A percentile compares a stretch with the other conserved stretches of the same genome.
Conservation (phyloP, 164 flowering plant genomes). For the Houttuynia cordata region DNA sequence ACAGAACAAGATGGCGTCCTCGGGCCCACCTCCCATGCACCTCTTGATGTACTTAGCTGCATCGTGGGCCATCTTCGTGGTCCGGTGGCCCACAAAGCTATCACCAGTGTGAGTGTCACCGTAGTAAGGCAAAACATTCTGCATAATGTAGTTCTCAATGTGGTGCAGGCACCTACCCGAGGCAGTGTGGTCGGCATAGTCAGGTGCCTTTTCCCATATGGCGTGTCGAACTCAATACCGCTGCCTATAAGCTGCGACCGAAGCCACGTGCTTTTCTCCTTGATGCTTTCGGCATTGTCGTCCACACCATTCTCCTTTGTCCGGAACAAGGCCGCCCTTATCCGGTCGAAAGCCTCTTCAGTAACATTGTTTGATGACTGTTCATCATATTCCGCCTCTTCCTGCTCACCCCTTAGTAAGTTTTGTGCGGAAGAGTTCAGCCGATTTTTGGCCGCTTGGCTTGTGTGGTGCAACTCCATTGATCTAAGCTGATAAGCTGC, state of each 20-base stretch:
- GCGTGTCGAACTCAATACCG: constrained; percentile 4
- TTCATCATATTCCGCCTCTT: no score
- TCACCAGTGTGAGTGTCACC: constrained; percentile 20
- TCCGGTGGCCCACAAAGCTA: constrained; percentile 16
- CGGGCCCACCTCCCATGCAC: constrained; percentile 19
- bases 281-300: no score
- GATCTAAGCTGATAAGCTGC: no score
- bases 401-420: no score
- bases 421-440: no score
- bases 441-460: no score
- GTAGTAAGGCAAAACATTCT: constrained; percentile 12
- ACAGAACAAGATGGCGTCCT: constrained; percentile 13
- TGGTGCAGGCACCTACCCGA: constrained; percentile 13
- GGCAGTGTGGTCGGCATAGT: constrained; percentile 12
- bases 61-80: constrained; percentile 15
- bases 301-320: no score
- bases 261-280: not conserved
- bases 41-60: constrained; percentile 16
- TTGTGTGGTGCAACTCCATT: no score
- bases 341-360: no score
- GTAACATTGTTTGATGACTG: no score
- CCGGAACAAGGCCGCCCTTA: no score
- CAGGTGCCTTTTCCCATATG: constrained; percentile 6
- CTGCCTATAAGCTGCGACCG: constrained; percentile 3
- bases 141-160: constrained; percentile 8